These are phyloP conservation scores for Quercus suber DNA, from an alignment of 306 rosid genomes.

Conservation along the genomic window DNA sequence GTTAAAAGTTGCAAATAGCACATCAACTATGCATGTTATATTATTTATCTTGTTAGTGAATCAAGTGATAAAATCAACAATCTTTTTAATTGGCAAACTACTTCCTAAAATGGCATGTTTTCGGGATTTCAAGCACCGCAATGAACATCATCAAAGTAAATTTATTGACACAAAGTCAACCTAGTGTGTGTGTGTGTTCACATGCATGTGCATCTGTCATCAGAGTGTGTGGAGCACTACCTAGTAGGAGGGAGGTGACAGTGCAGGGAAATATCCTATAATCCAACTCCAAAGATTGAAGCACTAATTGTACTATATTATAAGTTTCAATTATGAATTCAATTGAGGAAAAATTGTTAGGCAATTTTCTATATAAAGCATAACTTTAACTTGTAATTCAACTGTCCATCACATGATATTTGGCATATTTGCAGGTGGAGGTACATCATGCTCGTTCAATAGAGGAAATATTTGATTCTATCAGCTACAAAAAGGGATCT, in stretches of 20 bases:
- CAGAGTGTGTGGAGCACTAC: background rate
- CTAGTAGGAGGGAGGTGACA: background rate
- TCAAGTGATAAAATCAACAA: background rate
- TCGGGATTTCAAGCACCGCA: background rate
- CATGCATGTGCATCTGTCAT: too few relatives aligned
- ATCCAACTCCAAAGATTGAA: background rate
- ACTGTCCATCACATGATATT: background rate
- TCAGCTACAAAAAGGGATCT: slow-evolving; percentile 62
- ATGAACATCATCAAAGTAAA: background rate
- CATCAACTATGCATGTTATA: background rate
- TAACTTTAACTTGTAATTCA: background rate
- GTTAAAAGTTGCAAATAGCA: background rate
- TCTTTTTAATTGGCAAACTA: background rate
- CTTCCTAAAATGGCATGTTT: background rate
- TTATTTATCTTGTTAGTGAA: background rate
- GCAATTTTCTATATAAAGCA: background rate
- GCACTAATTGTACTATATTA: background rate
- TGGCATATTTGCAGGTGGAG: slow-evolving; percentile 47
- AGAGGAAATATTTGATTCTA: slow-evolving; percentile 48
- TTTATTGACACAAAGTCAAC: background rate
- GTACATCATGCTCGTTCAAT: slow-evolving; percentile 51
- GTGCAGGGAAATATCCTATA: background rate
- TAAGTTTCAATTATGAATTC: background rate
- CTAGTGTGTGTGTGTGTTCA: background rate
- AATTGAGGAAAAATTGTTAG: background rate